These are phyloP conservation scores for Bombardia bombarda DNA, from an alignment of 495 filamentous ascomycete genomes.

Conservation along the genomic window DNA sequence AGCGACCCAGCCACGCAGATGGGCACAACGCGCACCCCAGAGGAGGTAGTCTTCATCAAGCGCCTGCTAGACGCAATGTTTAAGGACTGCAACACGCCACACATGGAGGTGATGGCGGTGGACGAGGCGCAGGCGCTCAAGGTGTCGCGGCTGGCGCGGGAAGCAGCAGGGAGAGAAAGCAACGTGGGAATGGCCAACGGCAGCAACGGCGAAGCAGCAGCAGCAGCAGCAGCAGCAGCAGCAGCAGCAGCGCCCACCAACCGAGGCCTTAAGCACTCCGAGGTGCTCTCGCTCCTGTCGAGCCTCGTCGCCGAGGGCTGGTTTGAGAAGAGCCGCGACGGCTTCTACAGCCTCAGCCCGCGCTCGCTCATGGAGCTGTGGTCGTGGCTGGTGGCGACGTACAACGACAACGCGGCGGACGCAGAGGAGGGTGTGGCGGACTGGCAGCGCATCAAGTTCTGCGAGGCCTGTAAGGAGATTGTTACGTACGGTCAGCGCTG, in stretches of 20 bases:
- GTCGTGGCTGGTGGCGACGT: slow-evolving; percentile 72
- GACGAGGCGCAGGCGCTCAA: slow-evolving; percentile 67
- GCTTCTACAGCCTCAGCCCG: slow-evolving; percentile 67
- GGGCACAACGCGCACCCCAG: slow-evolving; percentile 69
- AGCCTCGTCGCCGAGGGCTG: slow-evolving; percentile 72
- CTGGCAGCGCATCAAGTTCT: slow-evolving; percentile 72
- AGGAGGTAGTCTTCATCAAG: slow-evolving; percentile 87
- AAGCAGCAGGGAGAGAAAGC: slow-evolving; percentile 35
- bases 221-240: no score
- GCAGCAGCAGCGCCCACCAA: slow-evolving; percentile 14
- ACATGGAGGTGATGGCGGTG: slow-evolving; percentile 73
- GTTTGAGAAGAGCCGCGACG: slow-evolving; percentile 63
- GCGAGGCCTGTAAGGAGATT: slow-evolving; percentile 83
- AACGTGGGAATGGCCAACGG: slow-evolving; percentile 24
- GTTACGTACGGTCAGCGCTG: slow-evolving; percentile 86
- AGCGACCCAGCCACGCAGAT: slow-evolving; percentile 78
- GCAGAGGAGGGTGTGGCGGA: no score
- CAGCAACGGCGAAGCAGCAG: slow-evolving; percentile 31
- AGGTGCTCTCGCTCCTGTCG: slow-evolving; percentile 65
- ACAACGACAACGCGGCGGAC: slow-evolving; percentile 62
- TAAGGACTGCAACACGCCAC: slow-evolving; percentile 67
- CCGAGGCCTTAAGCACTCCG: slow-evolving; percentile 58
- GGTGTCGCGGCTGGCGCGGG: slow-evolving; percentile 40
- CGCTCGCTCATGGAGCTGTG: slow-evolving; percentile 79
- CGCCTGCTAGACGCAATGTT: slow-evolving; percentile 89